Evolutionary conservation across 768 basidiomycete genomes (phyloP).

Genomic region (Boletus vermiculosoides): DNA sequence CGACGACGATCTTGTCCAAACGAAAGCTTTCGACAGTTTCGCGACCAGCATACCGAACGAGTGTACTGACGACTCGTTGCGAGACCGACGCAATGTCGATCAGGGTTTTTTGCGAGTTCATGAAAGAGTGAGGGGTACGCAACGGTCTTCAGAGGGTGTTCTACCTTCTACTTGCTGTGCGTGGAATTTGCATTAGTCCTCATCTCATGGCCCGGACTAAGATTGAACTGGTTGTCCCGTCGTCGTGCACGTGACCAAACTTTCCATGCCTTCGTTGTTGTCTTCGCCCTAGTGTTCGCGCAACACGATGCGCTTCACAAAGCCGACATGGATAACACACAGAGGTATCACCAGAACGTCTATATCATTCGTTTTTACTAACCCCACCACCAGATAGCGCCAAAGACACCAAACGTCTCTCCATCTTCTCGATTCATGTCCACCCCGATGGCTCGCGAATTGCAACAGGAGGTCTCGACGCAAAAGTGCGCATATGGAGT

Average conservation of each 20-base stretch:
- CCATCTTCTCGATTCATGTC: slow-evolving; percentile 91
- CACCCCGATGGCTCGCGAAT: slow-evolving; percentile 95
- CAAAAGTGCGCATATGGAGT: slow-evolving; percentile 96
- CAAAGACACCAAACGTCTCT: slow-evolving; percentile 62
- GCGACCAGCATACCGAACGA: background rate
- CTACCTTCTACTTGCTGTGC: too few species aligned
- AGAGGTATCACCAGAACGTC: slow-evolving; percentile 42
- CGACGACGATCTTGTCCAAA: background rate
- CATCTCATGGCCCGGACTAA: too few species aligned
- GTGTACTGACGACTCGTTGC: background rate
- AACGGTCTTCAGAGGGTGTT: too few species aligned
- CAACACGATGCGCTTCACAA: slow-evolving; percentile 74
- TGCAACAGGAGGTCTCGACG: slow-evolving; percentile 96
- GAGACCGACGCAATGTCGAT: background rate
- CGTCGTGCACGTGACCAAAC: background rate
- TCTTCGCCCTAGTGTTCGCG: background rate
- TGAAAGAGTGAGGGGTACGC: background rate
- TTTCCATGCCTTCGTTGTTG: background rate
- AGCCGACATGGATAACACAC: slow-evolving; percentile 86
- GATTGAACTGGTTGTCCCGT: too few species aligned
- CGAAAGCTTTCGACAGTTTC: background rate
- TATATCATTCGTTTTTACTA: background rate
- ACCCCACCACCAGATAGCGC: slow-evolving; percentile 34
- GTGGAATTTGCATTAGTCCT: too few species aligned
- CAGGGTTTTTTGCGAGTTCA: background rate